These are phyloP conservation scores for Parasitella parasitica DNA, from an alignment of 371 early-diverging fungal species.

Conservation along the genomic window DNA sequence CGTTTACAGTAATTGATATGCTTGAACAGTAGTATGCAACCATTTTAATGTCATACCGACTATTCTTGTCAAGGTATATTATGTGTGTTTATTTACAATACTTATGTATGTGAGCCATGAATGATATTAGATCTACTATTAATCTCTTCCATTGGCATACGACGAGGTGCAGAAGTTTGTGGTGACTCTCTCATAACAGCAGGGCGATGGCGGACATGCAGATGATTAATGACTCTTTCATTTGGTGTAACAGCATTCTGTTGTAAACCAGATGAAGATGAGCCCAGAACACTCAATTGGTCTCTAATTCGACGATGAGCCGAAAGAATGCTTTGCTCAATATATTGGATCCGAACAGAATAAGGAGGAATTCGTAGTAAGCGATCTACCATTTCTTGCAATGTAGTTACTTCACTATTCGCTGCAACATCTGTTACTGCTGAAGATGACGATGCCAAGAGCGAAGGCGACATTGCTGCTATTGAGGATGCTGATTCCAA, in stretches of 20 bases:
- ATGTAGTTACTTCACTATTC: constrained; percentile 4
- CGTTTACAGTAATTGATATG: no score
- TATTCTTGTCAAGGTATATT: not conserved
- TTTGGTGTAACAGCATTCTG: not conserved
- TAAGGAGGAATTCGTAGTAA: constrained; percentile 37
- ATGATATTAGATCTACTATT: not conserved
- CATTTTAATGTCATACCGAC: no score
- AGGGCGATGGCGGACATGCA: not conserved
- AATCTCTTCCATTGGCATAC: not conserved
- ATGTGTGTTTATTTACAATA: not conserved
- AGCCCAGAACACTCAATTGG: constrained; percentile 25
- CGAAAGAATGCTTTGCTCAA: constrained; percentile 31
- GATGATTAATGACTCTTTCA: not conserved
- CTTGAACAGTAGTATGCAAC: no score
- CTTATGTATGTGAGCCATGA: not conserved
- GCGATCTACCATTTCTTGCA: constrained; percentile 27
- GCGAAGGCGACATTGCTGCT: constrained; percentile 16
- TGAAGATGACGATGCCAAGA: not conserved
- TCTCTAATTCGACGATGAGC: constrained; percentile 41
- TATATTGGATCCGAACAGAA: constrained; percentile 24
- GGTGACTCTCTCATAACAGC: no score
- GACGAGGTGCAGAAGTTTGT: no score
- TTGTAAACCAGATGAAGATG: not conserved
- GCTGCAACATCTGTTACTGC: not conserved
- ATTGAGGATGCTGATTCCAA: constrained; percentile 24